Conservation (phyloP, 2,329 filamentous ascomycete species). For the Myriosclerotinia scirpicola region DNA sequence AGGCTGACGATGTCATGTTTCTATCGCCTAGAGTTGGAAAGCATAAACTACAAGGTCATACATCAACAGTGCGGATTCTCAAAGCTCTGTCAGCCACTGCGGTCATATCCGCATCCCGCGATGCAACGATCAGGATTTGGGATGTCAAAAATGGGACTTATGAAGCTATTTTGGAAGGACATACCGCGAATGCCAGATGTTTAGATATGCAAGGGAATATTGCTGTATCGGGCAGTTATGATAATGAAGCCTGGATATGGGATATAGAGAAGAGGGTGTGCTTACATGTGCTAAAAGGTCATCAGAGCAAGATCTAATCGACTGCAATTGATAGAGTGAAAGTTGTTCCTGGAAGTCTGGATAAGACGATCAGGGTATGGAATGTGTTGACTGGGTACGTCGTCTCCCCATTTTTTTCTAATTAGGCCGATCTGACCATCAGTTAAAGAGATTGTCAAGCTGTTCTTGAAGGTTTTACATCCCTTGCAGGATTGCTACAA, state of each 20-base stretch:
- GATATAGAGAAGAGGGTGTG: background rate
- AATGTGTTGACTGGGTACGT: conserved; percentile 64
- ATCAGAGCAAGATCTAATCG: background rate
- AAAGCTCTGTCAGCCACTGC: conserved; percentile 1
- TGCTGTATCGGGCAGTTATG: conserved; percentile 91
- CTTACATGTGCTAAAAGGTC: background rate
- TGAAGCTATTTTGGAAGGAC: conserved; percentile 19
- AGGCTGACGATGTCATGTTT: background rate
- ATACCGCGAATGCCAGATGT: conserved; percentile 14
- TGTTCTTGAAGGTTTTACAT: background rate
- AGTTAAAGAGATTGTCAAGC: background rate
- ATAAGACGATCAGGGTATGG: conserved; percentile 94
- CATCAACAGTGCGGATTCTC: background rate
- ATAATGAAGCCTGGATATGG: conserved; percentile 64
- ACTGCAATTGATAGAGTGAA: conserved; percentile 81
- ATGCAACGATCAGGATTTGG: conserved; percentile 23
- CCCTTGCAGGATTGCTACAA: background rate
- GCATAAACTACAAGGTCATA: background rate
- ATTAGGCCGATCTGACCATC: background rate
- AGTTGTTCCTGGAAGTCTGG: conserved; percentile 88
- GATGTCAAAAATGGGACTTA: conserved; percentile 22
- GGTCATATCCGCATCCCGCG: conserved; percentile 23
- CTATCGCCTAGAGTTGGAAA: background rate
- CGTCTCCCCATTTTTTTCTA: background rate
- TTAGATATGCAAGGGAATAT: conserved; percentile 54